Base-by-base conservation (phyloP, 2,329 filamentous ascomycete species). In the Elsinoe arachidis region DNA sequence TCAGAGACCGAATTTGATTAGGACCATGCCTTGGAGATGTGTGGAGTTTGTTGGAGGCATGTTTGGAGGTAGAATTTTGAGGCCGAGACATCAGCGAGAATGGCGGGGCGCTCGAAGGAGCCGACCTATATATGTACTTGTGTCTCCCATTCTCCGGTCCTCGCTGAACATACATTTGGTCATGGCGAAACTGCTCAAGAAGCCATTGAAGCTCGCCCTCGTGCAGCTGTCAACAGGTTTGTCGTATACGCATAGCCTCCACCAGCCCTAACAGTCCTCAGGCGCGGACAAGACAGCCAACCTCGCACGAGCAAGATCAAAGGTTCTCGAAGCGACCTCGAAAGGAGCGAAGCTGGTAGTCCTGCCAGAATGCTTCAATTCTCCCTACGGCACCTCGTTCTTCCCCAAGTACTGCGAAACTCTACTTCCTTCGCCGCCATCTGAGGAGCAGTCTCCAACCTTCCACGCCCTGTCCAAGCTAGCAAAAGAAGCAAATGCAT, bases 281-380 rank as follows among this genome's bases (percentile, higher is more conserved):
- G 68, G 67, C 61, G 74, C 86, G 62, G 89, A 96, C 76, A 99
- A 99, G 76, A 70, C 84, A 10, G 80, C 80, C 63, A 99, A 99
- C 74, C 88, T 99, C 61, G 69, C 79, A 19, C 86, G 86, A 70
- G 92, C 93, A 11, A 86, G 88, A 58, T 78, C 80, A 43, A 91
- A 93, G 70, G 90, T 97, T 59, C 80, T 90, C 61, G 85, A 90
- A 70, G 92, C 93, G 4, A 86, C 90, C 21, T 72, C 76, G 23
- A 76, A 76, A 2, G 92, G 92, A 63, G 90, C 92, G 60, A 84
- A 87, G 58, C 84, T 99, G 59, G 85, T 97, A 63, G 90, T 97
- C 34, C 82, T 99, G 15, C 93, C 93, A 35, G 93, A 99, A 76
- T 99, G 93, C 79, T 99, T 99, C 83, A 99, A 99, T 78, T 95